phyloP scores from a whole-genome alignment of 1,284 basidiomycete genomes.

The Microbotryum violaceum region DNA sequence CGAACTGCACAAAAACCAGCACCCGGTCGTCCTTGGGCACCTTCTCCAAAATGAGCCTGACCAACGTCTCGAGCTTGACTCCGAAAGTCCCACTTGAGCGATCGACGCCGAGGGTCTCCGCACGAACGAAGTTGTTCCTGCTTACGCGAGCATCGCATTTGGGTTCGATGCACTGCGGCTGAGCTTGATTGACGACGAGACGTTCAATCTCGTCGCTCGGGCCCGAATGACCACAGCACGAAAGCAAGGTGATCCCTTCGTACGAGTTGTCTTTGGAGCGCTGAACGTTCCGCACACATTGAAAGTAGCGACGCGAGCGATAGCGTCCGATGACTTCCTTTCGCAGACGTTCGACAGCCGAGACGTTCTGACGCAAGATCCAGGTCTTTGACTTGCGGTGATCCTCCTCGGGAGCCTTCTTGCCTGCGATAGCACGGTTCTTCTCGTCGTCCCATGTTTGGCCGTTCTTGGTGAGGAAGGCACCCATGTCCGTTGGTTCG shows the following conservation, averaged over 20 bases:
- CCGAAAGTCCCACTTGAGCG: constrained; percentile 76
- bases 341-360: constrained; percentile 65
- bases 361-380: constrained; percentile 2
- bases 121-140: constrained; percentile 70
- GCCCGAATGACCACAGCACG: constrained; percentile 82
- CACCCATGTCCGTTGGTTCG: neutral
- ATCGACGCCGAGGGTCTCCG: constrained; percentile 72
- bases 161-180: constrained; percentile 13
- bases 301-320: constrained; percentile 82
- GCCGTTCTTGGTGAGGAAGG: neutral
- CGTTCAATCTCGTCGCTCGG: constrained; percentile 53
- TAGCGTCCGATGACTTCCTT: constrained; percentile 83
- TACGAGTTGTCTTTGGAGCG: constrained; percentile 50
- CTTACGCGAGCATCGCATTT: constrained; percentile 34
- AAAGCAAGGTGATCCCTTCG: constrained; percentile 69
- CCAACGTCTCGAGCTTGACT: constrained; percentile 76
- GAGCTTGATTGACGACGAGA: constrained; percentile 46
- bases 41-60: constrained; percentile 66
- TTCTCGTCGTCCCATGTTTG: neutral
- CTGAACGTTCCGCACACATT: constrained; percentile 77
- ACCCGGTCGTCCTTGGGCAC: constrained; percentile 71
- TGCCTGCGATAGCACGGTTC: constrained; percentile 4
- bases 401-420: constrained; percentile 1
- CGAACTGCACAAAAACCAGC: constrained; percentile 88
- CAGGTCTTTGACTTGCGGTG: neutral